Conservation (phyloP, 164 flowering plant genomes). For the Malania oleifera region DNA sequence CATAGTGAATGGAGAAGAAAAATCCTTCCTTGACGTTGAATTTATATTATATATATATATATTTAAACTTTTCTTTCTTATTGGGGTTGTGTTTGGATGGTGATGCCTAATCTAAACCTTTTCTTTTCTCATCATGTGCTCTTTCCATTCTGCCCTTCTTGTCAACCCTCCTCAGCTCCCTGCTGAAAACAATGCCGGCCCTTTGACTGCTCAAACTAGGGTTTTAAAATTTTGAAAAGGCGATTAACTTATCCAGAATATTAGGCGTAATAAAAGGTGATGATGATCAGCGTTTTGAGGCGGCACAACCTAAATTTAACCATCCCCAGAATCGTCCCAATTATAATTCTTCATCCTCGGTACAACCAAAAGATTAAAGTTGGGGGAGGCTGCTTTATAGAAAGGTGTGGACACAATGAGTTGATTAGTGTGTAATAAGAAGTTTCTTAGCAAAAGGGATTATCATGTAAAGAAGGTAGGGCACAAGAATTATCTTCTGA, state of each 20-base stretch:
- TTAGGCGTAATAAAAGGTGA: no score
- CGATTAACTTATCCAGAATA: no score
- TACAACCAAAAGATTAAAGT: conserved; percentile 15
- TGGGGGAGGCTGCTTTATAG: conserved; percentile 26
- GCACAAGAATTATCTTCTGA: conserved; percentile 35
- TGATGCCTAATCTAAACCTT: conserved; percentile 18
- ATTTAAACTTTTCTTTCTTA: neutral
- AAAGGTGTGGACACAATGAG: conserved; percentile 36
- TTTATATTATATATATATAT: neutral
- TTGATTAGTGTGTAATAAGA: conserved; percentile 34
- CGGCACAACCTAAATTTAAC: neutral
- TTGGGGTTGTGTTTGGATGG: conserved; percentile 9
- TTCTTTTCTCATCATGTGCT: neutral
- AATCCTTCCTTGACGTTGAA: conserved; percentile 2
- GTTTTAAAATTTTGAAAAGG: neutral
- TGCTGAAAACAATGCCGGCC: no score
- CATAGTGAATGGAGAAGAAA: neutral
- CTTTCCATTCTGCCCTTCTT: neutral
- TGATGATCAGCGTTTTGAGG: no score
- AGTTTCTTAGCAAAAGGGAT: conserved; percentile 41
- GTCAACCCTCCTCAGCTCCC: neutral
- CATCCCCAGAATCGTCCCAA: neutral
- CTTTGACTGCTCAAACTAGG: neutral
- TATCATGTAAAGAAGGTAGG: conserved; percentile 43
- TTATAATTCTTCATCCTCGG: neutral